Evolutionary conservation across 441 rosid genomes (phyloP).

Genomic region (Sinapis alba): DNA sequence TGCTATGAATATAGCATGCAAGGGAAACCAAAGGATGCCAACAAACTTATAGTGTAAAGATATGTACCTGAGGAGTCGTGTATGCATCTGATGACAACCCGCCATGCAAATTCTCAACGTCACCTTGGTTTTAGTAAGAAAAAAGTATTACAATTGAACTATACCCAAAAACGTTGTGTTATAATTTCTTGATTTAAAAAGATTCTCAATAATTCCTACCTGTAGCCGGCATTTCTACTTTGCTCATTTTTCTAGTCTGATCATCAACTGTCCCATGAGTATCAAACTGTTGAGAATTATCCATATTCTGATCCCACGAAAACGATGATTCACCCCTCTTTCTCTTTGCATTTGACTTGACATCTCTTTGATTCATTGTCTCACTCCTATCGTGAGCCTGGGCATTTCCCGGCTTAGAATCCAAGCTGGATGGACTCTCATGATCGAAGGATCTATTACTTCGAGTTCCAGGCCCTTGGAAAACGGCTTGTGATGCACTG

Average conservation of each 20-base stretch:
- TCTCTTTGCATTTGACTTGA: constrained; percentile 66
- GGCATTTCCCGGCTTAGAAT: constrained; percentile 79
- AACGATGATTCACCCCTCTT: constrained; percentile 76
- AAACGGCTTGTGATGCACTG: constrained; percentile 62
- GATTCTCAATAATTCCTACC: constrained; percentile 45
- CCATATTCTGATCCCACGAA: constrained; percentile 54
- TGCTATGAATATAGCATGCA: neutral
- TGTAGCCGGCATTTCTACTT: constrained; percentile 61
- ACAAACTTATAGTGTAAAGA: neutral
- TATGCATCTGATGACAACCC: constrained; percentile 53
- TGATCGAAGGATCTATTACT: constrained; percentile 85
- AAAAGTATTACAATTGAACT: neutral
- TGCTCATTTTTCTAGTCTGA: constrained; percentile 66
- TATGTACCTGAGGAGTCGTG: constrained; percentile 56
- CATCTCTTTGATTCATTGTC: constrained; percentile 57
- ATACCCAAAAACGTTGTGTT: constrained; percentile 24
- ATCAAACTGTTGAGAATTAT: constrained; percentile 59
- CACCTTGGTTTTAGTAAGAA: constrained; percentile 43
- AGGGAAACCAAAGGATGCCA: neutral
- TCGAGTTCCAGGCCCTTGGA: constrained; percentile 75
- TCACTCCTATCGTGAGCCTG: constrained; percentile 85
- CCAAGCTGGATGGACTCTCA: constrained; percentile 96
- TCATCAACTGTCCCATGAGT: constrained; percentile 42
- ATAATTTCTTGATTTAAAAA: constrained; percentile 33
- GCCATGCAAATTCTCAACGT: constrained; percentile 60